Conservation (phyloP, 345 rosid genomes). For the Cochlearia excelsa region DNA sequence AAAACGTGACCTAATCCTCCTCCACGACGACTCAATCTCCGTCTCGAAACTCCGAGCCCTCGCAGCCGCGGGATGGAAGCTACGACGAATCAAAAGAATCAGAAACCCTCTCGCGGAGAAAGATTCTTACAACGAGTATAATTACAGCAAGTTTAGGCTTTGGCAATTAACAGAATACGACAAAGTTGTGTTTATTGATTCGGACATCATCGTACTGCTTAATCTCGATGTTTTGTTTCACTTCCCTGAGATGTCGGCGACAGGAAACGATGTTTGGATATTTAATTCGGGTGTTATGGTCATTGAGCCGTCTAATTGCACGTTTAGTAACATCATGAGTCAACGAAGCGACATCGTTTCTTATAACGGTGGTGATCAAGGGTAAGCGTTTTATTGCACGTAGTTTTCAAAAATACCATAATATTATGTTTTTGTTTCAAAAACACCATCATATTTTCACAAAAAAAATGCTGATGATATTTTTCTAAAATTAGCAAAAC, state of each 20-base stretch:
- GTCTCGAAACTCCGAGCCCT: constrained; percentile 57
- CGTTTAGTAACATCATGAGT: constrained; percentile 60
- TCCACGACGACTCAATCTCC: constrained; percentile 73
- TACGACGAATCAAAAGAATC: constrained; percentile 61
- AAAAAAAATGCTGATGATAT: too few relatives aligned
- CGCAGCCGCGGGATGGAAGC: constrained; percentile 71
- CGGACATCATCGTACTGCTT: constrained; percentile 77
- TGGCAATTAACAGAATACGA: constrained; percentile 90
- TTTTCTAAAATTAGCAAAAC: too few relatives aligned
- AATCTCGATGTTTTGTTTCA: constrained; percentile 76
- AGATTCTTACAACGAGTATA: constrained; percentile 73
- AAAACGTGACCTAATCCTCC: constrained; percentile 78
- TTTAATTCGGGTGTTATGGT: constrained; percentile 96
- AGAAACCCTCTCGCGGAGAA: constrained; percentile 78
- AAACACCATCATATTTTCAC: too few relatives aligned
- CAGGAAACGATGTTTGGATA: constrained; percentile 80
- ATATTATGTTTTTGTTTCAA: too few relatives aligned
- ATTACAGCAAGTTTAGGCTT: constrained; percentile 84
- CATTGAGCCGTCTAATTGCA: constrained; percentile 93
- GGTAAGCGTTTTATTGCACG: constrained; percentile 26
- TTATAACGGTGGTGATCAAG: constrained; percentile 95
- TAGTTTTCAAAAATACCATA: background rate
- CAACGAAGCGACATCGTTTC: constrained; percentile 63
- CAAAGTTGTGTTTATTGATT: constrained; percentile 79
- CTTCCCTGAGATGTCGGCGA: constrained; percentile 86